Base-by-base conservation (phyloP, 306 rosid genomes). In the Echinosophora koreensis region DNA sequence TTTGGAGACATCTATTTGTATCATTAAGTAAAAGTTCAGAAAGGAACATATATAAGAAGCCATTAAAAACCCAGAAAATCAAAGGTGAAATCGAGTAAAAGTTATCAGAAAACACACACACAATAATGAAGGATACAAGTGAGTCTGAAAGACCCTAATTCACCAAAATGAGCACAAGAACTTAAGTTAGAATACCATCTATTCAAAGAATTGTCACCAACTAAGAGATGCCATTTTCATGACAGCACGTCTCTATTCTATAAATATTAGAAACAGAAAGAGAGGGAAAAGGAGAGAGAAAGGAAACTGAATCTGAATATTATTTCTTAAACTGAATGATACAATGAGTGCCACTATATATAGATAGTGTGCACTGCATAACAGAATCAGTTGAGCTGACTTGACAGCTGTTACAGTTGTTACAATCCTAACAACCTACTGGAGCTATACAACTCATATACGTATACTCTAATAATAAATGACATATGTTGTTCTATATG, bases 1-100 rank as follows among this genome's bases (percentile, higher is more conserved):
- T 68, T 88, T 87, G 35, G 90, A 80, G 85, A 84, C 86, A 86
- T 89, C 97, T 90, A 71, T 77, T 27, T 54, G 54, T 77, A 80
- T 74, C 66, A 80, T 66, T 11, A 35, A 4, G 47, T 16, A 63
- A 13, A 37, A 67, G 77, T 74, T 41, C 5, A 69, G 71, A 27
- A 69, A 77, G 14, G 34, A 52, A 37, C 49, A 51, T 8, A 34
- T 30, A 60, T 54, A 41, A 47, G 39, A 46, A 63, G 18, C 66
- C 59, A 41, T 42, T 17, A 58, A 46, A 75, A 63, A 37, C 28
- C 51, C 27, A 66, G 50, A 60, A 71, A 14, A 42, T 65, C 34
- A 30, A 59, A 68, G 34, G 54, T 32, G 27, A 73, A 74, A 69
- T 62, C 27, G 69, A 56, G 38, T n/a, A 17, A 17, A 60, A 32